phyloP scores from a whole-genome alignment of 306 rosid genomes.

The Carpinus viminea region DNA sequence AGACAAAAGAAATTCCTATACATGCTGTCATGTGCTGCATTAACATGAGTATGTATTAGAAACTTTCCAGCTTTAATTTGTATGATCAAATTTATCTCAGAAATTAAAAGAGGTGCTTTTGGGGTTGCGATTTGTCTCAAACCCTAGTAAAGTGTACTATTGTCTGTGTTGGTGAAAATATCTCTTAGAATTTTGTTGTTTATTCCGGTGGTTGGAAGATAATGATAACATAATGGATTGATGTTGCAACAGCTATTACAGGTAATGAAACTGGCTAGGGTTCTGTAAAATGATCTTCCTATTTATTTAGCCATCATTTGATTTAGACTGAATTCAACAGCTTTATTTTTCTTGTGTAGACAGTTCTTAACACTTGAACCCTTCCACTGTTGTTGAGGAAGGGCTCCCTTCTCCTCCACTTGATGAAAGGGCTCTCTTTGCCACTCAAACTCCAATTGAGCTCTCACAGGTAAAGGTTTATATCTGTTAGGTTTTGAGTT shows the following conservation, averaged over 20 bases:
- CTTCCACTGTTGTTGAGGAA: conserved; percentile 32
- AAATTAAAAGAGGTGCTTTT: neutral
- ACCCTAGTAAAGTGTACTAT: neutral
- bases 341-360: conserved; percentile 25
- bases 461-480: conserved; percentile 40
- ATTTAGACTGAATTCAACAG: neutral
- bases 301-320: neutral
- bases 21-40: neutral
- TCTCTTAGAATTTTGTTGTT: neutral
- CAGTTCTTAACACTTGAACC: conserved; percentile 31
- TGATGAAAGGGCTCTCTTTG: conserved; percentile 43
- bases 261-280: conserved; percentile 22
- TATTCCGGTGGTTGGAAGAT: conserved; percentile 58
- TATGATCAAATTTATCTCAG: neutral
- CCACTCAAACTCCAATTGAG: conserved; percentile 38
- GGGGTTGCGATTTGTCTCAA: neutral
- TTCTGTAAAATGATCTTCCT: neutral
- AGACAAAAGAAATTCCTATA: neutral
- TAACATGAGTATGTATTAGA: neutral
- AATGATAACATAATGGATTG: conserved; percentile 42
- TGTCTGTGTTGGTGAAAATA: too few species aligned
- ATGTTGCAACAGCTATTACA: conserved; percentile 31
- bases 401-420: conserved; percentile 57
- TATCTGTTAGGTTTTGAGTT: neutral
- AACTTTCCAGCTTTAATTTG: neutral